Percentiles rank a stretch among this genome's conserved stretches.
phyloP scores from a whole-genome alignment of 129 eudicot species.

The Centrapalus pauciflorus region DNA sequence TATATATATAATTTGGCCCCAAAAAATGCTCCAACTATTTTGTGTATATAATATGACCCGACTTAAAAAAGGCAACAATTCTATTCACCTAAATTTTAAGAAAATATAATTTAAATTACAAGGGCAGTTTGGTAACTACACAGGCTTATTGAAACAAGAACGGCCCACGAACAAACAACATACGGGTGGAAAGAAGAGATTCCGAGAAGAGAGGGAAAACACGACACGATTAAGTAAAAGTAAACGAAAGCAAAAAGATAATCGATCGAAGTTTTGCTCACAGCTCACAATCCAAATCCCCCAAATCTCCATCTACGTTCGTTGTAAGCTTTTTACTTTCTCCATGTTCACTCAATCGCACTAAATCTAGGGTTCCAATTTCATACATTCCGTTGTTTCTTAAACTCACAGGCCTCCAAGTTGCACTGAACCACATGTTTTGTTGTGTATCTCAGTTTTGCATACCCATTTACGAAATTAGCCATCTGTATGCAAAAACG shows the following conservation, averaged over 20 bases:
- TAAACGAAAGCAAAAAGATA: neutral
- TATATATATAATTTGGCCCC: no score
- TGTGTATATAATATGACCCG: no score
- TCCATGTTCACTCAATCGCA: slow-evolving; percentile 4
- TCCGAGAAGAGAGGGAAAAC: slow-evolving; percentile 1
- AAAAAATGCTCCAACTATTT: no score
- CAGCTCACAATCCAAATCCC: neutral
- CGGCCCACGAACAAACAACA: slow-evolving; percentile 3
- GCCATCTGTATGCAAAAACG: neutral
- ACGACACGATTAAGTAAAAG: neutral
- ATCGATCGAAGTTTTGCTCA: neutral
- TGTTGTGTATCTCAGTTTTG: neutral
- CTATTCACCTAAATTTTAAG: no score
- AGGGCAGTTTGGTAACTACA: slow-evolving; percentile 25
- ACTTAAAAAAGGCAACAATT: no score
- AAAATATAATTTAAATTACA: no score
- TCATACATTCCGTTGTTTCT: neutral
- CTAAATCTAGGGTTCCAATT: slow-evolving; percentile 36
- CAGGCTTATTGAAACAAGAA: slow-evolving; percentile 7
- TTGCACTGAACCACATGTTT: slow-evolving; percentile 1
- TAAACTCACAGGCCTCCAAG: neutral
- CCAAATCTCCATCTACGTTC: neutral
- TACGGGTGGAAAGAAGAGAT: slow-evolving; percentile 9
- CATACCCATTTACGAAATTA: neutral
- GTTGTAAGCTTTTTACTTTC: slow-evolving; percentile 1